Evolutionary conservation across 768 basidiomycete genomes (phyloP), one percentile per base, ranked within the genome.

Genomic region (Phanerodontia chrysosporium): DNA sequence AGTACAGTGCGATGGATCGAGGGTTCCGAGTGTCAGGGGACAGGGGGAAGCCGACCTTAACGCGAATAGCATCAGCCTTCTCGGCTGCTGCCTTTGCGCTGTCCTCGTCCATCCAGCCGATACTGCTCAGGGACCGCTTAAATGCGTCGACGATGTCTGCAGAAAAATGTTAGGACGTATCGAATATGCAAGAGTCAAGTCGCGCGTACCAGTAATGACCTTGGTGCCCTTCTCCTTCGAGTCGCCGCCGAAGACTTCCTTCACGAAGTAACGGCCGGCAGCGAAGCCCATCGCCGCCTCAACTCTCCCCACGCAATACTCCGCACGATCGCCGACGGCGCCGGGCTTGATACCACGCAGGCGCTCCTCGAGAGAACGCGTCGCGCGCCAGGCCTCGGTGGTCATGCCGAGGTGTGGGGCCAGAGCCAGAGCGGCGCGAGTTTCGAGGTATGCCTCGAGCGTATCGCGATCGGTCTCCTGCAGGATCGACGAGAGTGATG

Each of bases 1-100:
- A 98, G 73, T 94, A 98, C 42, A 68, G 74, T 28, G 80, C 77
- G 45, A 98, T 81, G 9, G 90, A 86, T 25, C 73, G 72, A 39
- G 94, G 79, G 66, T 85, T 77, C 18, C 77, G 77, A 1, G 91
- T 95, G 70, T 98, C 81, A 1, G 97, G 97, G 1, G 85, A 92
- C 12, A 87, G 67, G 0, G 97, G 96, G 74, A 87, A 98, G 58
- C 97, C 97, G 61, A 99, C 90, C 78, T 98, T 96, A 71, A 93
- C 82, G 28, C 86, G 84, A 61, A 95, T 87, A 0, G 85, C 84
- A 67, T 89, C 81, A 14, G 92, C 92, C 80, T 98, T 98, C 67
- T 87, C 83, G 14, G 86, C 84, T 4, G 97, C 97, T 57, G 86
- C 92, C 42, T 77, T 75, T 12, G 91, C 86, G 2, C 92, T 92